Percentiles rank a stretch among this genome's conserved stretches.
Conservation (phyloP, 345 rosid species). For the Mallotus nudiflorus region DNA sequence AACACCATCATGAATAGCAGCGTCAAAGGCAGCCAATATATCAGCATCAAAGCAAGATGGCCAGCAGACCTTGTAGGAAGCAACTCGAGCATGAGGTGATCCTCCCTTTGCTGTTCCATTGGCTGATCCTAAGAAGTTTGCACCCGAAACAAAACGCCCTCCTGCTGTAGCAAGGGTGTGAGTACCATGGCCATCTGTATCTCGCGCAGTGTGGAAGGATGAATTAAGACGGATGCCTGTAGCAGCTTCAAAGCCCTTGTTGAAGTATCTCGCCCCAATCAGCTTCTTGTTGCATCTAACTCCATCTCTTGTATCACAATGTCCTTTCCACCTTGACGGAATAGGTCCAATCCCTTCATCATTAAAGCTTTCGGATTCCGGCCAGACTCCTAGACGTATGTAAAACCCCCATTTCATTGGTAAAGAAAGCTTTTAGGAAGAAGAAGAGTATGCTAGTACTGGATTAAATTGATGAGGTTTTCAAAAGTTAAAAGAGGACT, state of each 20-base stretch:
- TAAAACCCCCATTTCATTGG: too few species aligned
- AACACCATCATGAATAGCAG: slow-evolving; percentile 29
- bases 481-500: background rate
- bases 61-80: slow-evolving; percentile 24
- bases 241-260: slow-evolving; percentile 16
- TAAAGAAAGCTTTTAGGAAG: too few species aligned
- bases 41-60: slow-evolving; percentile 22
- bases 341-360: slow-evolving; percentile 22
- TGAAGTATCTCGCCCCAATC: slow-evolving; percentile 29
- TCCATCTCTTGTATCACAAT: slow-evolving; percentile 13
- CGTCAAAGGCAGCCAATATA: slow-evolving; percentile 22
- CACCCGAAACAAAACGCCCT: slow-evolving; percentile 21
- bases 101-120: slow-evolving; percentile 27
- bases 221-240: background rate
- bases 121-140: slow-evolving; percentile 13
- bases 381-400: slow-evolving; percentile 19
- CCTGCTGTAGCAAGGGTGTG: slow-evolving; percentile 27
- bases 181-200: slow-evolving; percentile 24
- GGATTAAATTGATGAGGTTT: background rate
- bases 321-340: slow-evolving; percentile 29
- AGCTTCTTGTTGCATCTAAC: slow-evolving; percentile 25
- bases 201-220: slow-evolving; percentile 12
- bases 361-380: slow-evolving; percentile 21
- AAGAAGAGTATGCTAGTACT: too few species aligned
- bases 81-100: slow-evolving; percentile 20